Conservation (phyloP, 345 rosid genomes). For the Excoecaria agallocha region DNA sequence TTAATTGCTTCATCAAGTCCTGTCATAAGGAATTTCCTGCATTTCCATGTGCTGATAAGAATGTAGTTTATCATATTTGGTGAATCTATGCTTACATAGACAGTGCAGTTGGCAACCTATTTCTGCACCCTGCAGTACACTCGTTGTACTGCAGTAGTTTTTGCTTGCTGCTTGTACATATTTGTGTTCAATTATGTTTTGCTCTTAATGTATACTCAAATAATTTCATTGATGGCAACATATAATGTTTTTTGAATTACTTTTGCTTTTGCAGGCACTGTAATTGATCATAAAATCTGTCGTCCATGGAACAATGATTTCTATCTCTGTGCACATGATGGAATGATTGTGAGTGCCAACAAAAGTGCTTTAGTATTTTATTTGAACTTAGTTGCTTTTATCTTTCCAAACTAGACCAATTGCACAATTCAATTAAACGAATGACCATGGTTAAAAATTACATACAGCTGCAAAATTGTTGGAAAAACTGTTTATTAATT, state of each 20-base stretch:
- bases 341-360: constrained; percentile 67
- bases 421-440: background rate
- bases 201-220: background rate
- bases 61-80: too few relatives aligned
- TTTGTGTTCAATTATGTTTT: too few relatives aligned
- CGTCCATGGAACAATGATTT: constrained; percentile 79
- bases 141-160: too few relatives aligned
- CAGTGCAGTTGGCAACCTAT: too few relatives aligned
- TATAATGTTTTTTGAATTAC: background rate
- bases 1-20: too few relatives aligned
- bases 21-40: too few relatives aligned
- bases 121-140: too few relatives aligned
- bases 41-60: too few relatives aligned
- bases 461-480: background rate
- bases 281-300: constrained; percentile 67
- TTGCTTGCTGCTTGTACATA: too few relatives aligned
- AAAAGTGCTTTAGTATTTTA: background rate
- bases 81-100: too few relatives aligned
- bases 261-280: constrained; percentile 47
- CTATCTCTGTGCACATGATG: constrained; percentile 90
- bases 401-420: background rate
- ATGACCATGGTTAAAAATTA: background rate
- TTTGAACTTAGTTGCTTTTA: background rate
- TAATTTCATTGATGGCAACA: too few relatives aligned
- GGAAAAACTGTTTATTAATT: too few relatives aligned